Conservation (phyloP, 345 rosid genomes). For the Punica granatum region DNA sequence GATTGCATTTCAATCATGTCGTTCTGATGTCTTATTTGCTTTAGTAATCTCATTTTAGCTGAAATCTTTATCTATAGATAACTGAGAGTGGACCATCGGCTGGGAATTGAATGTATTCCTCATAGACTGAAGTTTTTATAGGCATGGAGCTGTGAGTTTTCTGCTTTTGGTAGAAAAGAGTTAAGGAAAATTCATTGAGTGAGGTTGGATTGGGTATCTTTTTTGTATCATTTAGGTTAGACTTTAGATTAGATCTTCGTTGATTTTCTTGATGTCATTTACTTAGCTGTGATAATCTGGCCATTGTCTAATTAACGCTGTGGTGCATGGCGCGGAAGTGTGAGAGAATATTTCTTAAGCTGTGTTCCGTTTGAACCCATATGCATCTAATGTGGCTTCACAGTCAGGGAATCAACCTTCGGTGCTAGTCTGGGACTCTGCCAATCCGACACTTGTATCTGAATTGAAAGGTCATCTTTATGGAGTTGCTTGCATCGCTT, state of each 20-base stretch:
- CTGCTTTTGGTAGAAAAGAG: background rate
- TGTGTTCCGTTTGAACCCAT: background rate
- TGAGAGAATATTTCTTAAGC: background rate
- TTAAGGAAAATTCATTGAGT: background rate
- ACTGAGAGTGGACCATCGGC: background rate
- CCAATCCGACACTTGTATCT: constrained; percentile 35
- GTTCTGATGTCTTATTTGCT: background rate
- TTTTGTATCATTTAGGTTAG: background rate
- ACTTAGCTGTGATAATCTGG: background rate
- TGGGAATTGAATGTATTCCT: background rate
- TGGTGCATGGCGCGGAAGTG: too few relatives aligned
- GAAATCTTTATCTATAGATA: background rate
- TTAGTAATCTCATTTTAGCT: background rate
- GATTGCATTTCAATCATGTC: background rate
- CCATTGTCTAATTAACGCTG: background rate
- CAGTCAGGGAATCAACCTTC: constrained; percentile 74
- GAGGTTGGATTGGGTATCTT: background rate
- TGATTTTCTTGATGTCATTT: background rate
- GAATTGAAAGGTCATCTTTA: constrained; percentile 74
- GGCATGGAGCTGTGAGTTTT: background rate
- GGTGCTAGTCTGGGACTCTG: constrained; percentile 66
- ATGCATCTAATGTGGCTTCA: constrained; percentile 22
- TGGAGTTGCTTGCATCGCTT: constrained; percentile 69
- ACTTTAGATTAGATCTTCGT: background rate
- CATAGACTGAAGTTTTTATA: background rate